Evolutionary conservation across 495 filamentous ascomycete species (phyloP).

Genomic region (Hyaloscypha variabilis): DNA sequence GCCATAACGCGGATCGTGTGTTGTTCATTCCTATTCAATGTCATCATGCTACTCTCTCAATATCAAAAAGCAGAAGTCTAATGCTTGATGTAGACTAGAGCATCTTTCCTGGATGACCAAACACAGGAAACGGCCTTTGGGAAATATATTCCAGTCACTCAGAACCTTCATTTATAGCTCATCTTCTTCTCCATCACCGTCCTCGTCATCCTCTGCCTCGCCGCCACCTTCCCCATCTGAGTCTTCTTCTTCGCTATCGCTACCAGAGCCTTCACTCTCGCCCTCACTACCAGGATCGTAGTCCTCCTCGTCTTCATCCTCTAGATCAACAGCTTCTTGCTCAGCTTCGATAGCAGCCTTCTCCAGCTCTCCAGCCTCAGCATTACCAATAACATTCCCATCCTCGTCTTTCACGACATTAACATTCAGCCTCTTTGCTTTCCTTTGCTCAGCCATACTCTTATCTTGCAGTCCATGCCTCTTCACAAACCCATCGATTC

Average conservation of each 20-base stretch:
- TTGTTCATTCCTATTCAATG: too few relatives aligned
- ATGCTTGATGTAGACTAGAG: too few relatives aligned
- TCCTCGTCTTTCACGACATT: constrained; percentile 60
- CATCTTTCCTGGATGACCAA: background rate
- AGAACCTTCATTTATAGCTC: constrained; percentile 9
- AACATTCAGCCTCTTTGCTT: constrained; percentile 77
- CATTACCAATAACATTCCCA: constrained; percentile 43
- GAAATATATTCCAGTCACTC: background rate
- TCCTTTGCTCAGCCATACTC: constrained; percentile 84
- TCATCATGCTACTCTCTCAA: too few relatives aligned
- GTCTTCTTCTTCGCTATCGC: constrained; percentile 53
- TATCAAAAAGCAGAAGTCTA: too few relatives aligned
- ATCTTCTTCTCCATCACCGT: constrained; percentile 43
- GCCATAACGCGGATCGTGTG: too few relatives aligned
- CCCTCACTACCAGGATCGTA: constrained; percentile 81
- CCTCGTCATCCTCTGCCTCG: constrained; percentile 50
- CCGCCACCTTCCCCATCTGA: constrained; percentile 52
- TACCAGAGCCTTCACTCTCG: constrained; percentile 71
- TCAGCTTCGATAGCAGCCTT: constrained; percentile 60
- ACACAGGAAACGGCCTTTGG: background rate
- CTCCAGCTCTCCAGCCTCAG: constrained; percentile 55
- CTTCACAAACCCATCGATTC: constrained; percentile 84
- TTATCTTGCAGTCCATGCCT: constrained; percentile 83
- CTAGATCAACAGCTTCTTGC: constrained; percentile 57
- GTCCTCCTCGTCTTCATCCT: constrained; percentile 89